These are phyloP conservation scores for Apiotrichum veenhuisii DNA, from an alignment of 1,284 basidiomycete species.

Conservation along the genomic window DNA sequence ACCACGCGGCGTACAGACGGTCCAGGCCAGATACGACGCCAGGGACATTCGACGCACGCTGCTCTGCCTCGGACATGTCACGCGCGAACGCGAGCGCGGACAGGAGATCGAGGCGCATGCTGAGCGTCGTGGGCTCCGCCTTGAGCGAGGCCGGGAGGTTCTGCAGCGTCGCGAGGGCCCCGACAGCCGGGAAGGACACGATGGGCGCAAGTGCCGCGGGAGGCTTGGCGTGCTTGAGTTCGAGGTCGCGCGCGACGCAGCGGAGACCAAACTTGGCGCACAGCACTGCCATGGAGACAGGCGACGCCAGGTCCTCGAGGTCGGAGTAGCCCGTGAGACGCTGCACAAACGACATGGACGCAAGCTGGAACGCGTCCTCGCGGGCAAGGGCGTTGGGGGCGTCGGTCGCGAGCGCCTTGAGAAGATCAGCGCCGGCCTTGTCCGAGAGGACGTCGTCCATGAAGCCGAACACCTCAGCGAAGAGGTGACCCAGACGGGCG, in stretches of 20 bases:
- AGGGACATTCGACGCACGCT: slow-evolving; percentile 13
- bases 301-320: slow-evolving; percentile 65
- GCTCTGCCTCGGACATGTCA: slow-evolving; percentile 44
- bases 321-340: slow-evolving; percentile 51
- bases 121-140: slow-evolving; percentile 10
- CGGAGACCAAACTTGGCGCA: slow-evolving; percentile 74
- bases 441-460: slow-evolving; percentile 41
- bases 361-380: slow-evolving; percentile 50
- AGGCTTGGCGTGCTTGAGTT: slow-evolving; percentile 18
- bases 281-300: slow-evolving; percentile 62
- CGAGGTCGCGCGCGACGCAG: slow-evolving; percentile 45
- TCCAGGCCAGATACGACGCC: slow-evolving; percentile 61
- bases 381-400: slow-evolving; percentile 33
- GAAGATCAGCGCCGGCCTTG: slow-evolving; percentile 36
- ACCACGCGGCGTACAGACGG: slow-evolving; percentile 74
- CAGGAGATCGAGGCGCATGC: slow-evolving; percentile 43
- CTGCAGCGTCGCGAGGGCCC: slow-evolving; percentile 55
- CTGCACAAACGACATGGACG: slow-evolving; percentile 50
- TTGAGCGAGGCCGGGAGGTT: slow-evolving; percentile 37
- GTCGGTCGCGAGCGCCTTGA: slow-evolving; percentile 23
- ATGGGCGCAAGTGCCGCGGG: slow-evolving; percentile 38
- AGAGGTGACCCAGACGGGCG: slow-evolving; percentile 66
- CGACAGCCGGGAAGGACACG: slow-evolving; percentile 44
- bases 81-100: slow-evolving; percentile 56
- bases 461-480: slow-evolving; percentile 76